Base-by-base conservation (phyloP, 768 basidiomycete genomes). In the Boletus fagicola region DNA sequence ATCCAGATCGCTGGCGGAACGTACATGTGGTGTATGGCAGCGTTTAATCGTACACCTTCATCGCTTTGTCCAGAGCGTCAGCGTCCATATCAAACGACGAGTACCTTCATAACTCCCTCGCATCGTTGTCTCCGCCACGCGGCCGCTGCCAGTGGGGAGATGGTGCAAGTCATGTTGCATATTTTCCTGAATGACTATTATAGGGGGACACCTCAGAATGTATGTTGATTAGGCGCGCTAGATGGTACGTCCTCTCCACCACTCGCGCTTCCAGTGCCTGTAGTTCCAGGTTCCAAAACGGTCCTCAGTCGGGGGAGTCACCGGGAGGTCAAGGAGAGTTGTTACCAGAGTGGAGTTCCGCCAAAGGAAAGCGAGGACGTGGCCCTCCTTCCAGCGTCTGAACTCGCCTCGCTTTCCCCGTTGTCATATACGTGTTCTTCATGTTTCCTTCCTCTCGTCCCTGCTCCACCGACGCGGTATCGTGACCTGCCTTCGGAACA, bases 401-500 rank as follows among this genome's bases (percentile, higher is more conserved):
- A 90, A 59, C 79, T 95, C n/a, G 62, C 76, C 1, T 59, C 74
- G 0, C 71, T 81, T 16, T 74, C 71, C 5, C 90, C 90, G 0
- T 81, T 82, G 8, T 80, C 81, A 4, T 92, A 92, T 74, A 79
- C 83, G 16, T 96, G 94, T 66, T 76, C 87, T 4, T 87, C 86
- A 1, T 96, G 94, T 67, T 87, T 89, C 4, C 76, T 92, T 11
- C 86, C 88, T 12, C 74, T 96, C 38, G 70, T 80, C 13, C 80
- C 87, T 36, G 74, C 79, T 0, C 72, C 82, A 6, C 75, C 72
- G 42, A 69, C 84, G n/a, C 75, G 73, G 45, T 98, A 90, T 71
- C 83, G 86, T 40, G 94, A 97, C 68, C 77, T 98, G 13, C 96
- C 96, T 4, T 94, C 92, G 4, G 95, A 98, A 68, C 89, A 98